These are phyloP conservation scores for Fusarium guadeloupense DNA, from an alignment of 2,329 filamentous ascomycete species.

Conservation along the genomic window DNA sequence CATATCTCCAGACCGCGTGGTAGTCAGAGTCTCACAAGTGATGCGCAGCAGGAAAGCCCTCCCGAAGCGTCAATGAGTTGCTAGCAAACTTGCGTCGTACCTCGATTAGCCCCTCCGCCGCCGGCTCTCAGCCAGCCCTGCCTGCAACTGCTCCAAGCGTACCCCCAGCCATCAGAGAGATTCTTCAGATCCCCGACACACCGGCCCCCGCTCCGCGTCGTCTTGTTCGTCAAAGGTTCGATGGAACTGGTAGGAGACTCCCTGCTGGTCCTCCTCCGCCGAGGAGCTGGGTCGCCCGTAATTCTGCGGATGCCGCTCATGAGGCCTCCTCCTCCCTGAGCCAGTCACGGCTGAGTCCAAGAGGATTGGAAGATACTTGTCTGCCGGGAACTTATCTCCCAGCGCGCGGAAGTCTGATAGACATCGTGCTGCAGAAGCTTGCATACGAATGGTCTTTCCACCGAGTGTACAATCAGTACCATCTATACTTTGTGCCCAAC, in stretches of 20 bases:
- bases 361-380: slow-evolving; percentile 36
- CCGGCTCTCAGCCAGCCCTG: slow-evolving; percentile 40
- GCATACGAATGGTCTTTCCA: slow-evolving; percentile 65
- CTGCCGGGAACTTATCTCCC: slow-evolving; percentile 59
- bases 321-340: slow-evolving; percentile 27
- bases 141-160: slow-evolving; percentile 59
- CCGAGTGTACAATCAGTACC: slow-evolving; percentile 64
- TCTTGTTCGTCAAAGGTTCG: slow-evolving; percentile 53
- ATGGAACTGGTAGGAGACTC: slow-evolving; percentile 58
- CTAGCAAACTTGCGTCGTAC: slow-evolving; percentile 65
- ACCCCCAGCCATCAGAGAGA: slow-evolving; percentile 66
- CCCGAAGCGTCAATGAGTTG: slow-evolving; percentile 65
- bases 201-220: slow-evolving; percentile 61
- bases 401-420: slow-evolving; percentile 59
- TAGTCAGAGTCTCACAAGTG: slow-evolving; percentile 43
- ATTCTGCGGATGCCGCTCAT: slow-evolving; percentile 21
- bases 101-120: slow-evolving; percentile 45
- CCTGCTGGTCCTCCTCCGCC: slow-evolving; percentile 69
- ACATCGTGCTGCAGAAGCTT: slow-evolving; percentile 60
- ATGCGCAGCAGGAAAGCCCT: slow-evolving; percentile 46
- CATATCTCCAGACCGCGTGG: slow-evolving; percentile 41
- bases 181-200: slow-evolving; percentile 68
- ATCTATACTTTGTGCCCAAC: slow-evolving; percentile 64
- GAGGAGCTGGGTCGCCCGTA: slow-evolving; percentile 60
- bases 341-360: slow-evolving; percentile 34